Evolutionary conservation across 2,329 filamentous ascomycete species (phyloP).

Genomic region (Teratosphaeria nubilosa): DNA sequence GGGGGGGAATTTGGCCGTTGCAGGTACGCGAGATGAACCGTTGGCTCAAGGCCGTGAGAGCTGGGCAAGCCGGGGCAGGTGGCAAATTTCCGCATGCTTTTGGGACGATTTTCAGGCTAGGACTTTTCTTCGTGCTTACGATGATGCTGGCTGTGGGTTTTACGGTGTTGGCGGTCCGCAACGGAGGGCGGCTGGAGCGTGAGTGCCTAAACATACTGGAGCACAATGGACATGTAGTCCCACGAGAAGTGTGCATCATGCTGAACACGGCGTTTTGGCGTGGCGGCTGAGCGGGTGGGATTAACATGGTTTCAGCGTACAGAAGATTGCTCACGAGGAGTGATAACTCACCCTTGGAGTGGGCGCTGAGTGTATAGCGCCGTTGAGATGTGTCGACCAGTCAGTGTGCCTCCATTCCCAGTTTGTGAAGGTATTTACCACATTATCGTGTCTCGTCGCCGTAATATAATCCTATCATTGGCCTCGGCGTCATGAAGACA

Average conservation of each 20-base stretch:
- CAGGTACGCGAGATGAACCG: background rate
- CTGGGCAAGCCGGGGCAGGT: background rate
- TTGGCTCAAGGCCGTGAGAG: background rate
- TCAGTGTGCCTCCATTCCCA: too few species aligned
- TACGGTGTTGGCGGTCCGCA: background rate
- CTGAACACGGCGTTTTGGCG: too few species aligned
- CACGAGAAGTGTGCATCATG: too few species aligned
- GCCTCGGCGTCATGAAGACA: background rate
- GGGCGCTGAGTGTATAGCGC: too few species aligned
- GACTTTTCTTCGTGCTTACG: background rate
- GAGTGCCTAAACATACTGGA: background rate
- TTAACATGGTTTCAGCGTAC: too few species aligned
- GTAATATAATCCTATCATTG: background rate
- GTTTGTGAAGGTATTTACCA: too few species aligned
- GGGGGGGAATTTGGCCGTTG: background rate
- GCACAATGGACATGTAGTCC: too few species aligned
- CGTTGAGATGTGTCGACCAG: too few species aligned
- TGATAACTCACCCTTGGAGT: too few species aligned
- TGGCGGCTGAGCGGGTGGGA: too few species aligned
- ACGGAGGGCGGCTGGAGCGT: background rate
- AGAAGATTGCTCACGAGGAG: too few species aligned
- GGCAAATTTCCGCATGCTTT: background rate
- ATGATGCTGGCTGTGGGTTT: background rate
- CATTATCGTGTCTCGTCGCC: background rate
- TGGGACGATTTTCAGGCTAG: background rate